These are phyloP conservation scores for Dipteronia sinensis DNA, from an alignment of 345 rosid species.

Conservation along the genomic window DNA sequence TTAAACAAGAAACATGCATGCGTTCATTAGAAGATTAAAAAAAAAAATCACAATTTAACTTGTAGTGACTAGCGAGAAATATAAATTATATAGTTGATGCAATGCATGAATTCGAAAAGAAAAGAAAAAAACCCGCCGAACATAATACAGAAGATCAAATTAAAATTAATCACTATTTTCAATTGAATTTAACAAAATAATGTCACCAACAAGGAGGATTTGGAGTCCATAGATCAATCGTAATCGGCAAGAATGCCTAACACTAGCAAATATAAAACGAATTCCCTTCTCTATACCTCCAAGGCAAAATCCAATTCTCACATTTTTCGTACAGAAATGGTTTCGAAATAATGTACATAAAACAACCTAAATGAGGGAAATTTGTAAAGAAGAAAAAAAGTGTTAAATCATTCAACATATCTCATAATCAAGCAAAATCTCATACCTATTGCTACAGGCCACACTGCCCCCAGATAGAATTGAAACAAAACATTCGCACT, in stretches of 20 bases:
- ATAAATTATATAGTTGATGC: not conserved
- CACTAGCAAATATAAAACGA: constrained; percentile 14
- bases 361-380: constrained; percentile 31
- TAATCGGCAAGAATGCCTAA: constrained; percentile 1
- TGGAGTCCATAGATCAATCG: constrained; percentile 7
- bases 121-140: not conserved
- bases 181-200: not conserved
- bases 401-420: constrained; percentile 24
- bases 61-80: no score
- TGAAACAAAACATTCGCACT: constrained; percentile 26
- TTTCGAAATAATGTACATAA: constrained; percentile 55
- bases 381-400: constrained; percentile 12
- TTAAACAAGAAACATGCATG: no score
- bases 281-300: constrained; percentile 27
- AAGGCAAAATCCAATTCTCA: constrained; percentile 44
- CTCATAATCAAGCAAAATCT: constrained; percentile 31
- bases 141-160: not conserved
- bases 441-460: constrained; percentile 27
- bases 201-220: not conserved
- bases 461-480: constrained; percentile 27
- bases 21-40: no score
- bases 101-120: not conserved
- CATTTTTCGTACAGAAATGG: constrained; percentile 37
- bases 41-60: no score
- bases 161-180: not conserved